Evolutionary conservation across 371 early-diverging fungal species (phyloP).

Genomic region (Syncephalastrum sp.): DNA sequence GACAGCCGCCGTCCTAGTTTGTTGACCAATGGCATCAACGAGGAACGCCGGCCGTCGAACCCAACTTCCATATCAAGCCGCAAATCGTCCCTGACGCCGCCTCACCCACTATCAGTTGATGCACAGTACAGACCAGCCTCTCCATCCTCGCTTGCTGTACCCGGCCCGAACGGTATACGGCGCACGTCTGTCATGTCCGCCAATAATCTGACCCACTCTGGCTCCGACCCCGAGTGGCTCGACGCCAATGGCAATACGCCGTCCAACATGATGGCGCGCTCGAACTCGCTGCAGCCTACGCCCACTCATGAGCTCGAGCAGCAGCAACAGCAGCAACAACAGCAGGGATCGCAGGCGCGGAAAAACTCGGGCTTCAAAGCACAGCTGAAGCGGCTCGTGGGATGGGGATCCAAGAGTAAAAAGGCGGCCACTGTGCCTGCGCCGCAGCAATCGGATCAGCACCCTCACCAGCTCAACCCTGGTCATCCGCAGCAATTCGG

Average conservation of each 20-base stretch:
- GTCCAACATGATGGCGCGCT: slow-evolving; percentile 11
- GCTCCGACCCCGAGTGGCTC: slow-evolving; percentile 14
- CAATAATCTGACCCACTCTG: slow-evolving; percentile 11
- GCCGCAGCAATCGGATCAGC: slow-evolving; percentile 6
- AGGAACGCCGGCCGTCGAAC: slow-evolving; percentile 20
- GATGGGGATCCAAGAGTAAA: slow-evolving; percentile 34
- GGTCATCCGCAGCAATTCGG: neutral
- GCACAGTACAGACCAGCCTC: too few species aligned
- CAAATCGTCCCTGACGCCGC: slow-evolving; percentile 29
- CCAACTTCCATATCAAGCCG: slow-evolving; percentile 16
- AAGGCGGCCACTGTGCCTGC: slow-evolving; percentile 12
- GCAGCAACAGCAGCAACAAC: slow-evolving; percentile 1
- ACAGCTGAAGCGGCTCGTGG: slow-evolving; percentile 43
- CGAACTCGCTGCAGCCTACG: slow-evolving; percentile 13
- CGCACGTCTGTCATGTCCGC: slow-evolving; percentile 25
- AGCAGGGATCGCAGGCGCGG: slow-evolving; percentile 20
- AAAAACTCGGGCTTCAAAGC: slow-evolving; percentile 30
- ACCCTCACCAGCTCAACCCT: neutral
- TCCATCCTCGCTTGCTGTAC: too few species aligned
- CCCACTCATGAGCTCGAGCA: too few species aligned
- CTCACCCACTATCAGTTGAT: slow-evolving; percentile 4
- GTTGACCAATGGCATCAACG: slow-evolving; percentile 8
- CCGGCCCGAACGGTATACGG: slow-evolving; percentile 10
- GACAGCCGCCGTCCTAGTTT: slow-evolving; percentile 20
- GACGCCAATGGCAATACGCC: slow-evolving; percentile 2